Evolutionary conservation across 1,284 basidiomycete species (phyloP), one percentile per base, ranked within the genome.

Genomic region (Heterobasidion irregulare): DNA sequence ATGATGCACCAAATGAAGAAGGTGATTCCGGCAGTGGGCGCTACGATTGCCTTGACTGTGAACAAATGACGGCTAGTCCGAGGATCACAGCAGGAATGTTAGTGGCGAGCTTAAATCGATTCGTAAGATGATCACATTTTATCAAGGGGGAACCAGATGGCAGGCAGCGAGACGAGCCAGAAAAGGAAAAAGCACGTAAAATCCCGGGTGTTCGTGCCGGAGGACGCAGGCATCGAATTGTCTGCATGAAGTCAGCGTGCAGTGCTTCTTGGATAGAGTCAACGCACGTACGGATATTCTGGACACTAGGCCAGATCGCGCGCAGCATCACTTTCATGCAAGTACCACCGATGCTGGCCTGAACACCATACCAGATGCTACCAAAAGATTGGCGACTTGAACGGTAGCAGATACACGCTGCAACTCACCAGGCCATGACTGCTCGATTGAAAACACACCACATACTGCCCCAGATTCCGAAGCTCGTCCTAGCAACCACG

Each of bases 101-200:
- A 44, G 41, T 44, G 41, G 41, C 16, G 6, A 56, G 56, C 43
- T 50, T 52, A 43, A 36, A 15, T 18, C 10, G 41, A 35, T 33
- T 43, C 16, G 45, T 48, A 51, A 33, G 62, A 57, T 54, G 51
- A 50, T 50, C 43, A 83, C 82, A 93, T 84, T 66, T 87, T 80
- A 72, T 92, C 87, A 47, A 92, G 83, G 4, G 87, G 87, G 57
- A 91, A 84, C 82, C 83, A 90, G 59, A 92, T 86, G 32, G 84
- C 82, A 4, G 89, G 87, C 10, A 94, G 75, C 36, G 83, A 88
- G 54, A 92, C 76, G 46, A 92, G 71, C 82, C 89, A 92, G 75
- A 93, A 95, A 58, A 95, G 73, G 75, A 94, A 86, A 78, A 94
- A 95, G 59, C 82, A 83, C 69, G 93, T 71, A 62, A 89, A 87